Percentiles rank a stretch among this genome's conserved stretches.
Evolutionary conservation across 345 rosid genomes (phyloP).

Genomic region (Linum trigynum): DNA sequence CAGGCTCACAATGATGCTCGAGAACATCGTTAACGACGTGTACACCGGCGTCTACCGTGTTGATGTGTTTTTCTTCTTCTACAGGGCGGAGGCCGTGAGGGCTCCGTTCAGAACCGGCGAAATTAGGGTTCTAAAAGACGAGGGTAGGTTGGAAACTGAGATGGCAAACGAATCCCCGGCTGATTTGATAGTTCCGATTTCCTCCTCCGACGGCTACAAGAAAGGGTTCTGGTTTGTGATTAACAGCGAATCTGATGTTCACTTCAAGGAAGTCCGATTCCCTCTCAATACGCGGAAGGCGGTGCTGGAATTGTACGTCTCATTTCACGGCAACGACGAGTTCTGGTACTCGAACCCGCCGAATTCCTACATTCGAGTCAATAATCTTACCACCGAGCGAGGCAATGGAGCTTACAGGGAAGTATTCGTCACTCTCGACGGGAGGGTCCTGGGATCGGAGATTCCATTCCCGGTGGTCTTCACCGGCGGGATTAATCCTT

Average conservation of each 20-base stretch:
- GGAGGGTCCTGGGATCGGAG: conserved; percentile 57
- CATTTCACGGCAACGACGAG: conserved; percentile 82
- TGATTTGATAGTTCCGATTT: conserved; percentile 57
- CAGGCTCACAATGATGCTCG: conserved; percentile 74
- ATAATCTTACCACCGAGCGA: conserved; percentile 44
- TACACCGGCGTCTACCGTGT: conserved; percentile 71
- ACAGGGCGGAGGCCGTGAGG: conserved; percentile 23
- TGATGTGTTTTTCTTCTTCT: conserved; percentile 47
- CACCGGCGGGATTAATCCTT: conserved; percentile 78
- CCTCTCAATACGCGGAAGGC: conserved; percentile 52
- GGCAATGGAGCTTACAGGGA: conserved; percentile 72
- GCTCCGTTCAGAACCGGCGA: conserved; percentile 11
- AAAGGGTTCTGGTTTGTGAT: conserved; percentile 65
- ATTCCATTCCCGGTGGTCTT: conserved; percentile 71
- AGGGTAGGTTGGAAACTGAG: conserved; percentile 3
- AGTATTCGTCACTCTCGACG: conserved; percentile 57
- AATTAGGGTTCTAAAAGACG: neutral
- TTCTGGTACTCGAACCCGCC: conserved; percentile 95
- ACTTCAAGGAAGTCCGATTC: conserved; percentile 32
- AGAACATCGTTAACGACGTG: conserved; percentile 57
- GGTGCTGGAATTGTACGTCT: conserved; percentile 56
- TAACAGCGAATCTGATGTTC: conserved; percentile 38
- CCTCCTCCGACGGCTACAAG: conserved; percentile 15
- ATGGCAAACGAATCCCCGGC: conserved; percentile 38
- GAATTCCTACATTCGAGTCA: conserved; percentile 42